Base-by-base conservation (phyloP, 140 eudicot species). In the Anethum foeniculum region DNA sequence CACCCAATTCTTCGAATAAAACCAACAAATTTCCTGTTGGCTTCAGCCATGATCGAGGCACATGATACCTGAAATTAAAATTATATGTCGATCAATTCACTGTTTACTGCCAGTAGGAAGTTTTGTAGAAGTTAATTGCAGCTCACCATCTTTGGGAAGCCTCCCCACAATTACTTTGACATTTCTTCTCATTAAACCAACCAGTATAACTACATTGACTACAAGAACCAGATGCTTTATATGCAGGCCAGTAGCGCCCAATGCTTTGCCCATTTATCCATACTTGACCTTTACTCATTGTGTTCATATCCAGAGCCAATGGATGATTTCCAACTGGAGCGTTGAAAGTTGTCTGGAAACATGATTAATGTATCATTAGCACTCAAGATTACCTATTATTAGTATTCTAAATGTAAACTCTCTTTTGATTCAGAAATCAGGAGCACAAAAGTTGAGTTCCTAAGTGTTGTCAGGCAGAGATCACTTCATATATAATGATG, bases 141-240 rank as follows among this genome's bases (percentile, higher is more conserved):
- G 49, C 81, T 80, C 85, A 95, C 99, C 99, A 96, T 90, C 92
- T 87, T 80, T 96, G 99, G 27, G 99, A 96, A 82, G 99, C 89
- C 81, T 96, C 92, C 23, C 99, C 99, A n/a, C 99, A 96, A 23
- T 89, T 88, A 56, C 88, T 88, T 69, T 87, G 86, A 87, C 99
- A 96, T 84, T 93, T 96, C 77, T 93, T 96, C 87, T 96, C 98
- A 47, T 81, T 80, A 52, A 87, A 96, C 86, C 89, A 93, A 71
- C 99, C 99, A 4, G 94, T 91, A 80, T 96, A 96, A 71, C 85
- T 90, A 73, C 99, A 96, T 23, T 86, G 86, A 38, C 85, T 83
- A 82, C 99, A 96, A 72, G 86, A 81, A 46, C 99, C 99, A 0
- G 86, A 65, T 14, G 99, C 97, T 86, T 87, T 96, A 86, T 93